Evolutionary conservation across 1,284 basidiomycete species (phyloP).

Genomic region (Austropuccinia psidii): DNA sequence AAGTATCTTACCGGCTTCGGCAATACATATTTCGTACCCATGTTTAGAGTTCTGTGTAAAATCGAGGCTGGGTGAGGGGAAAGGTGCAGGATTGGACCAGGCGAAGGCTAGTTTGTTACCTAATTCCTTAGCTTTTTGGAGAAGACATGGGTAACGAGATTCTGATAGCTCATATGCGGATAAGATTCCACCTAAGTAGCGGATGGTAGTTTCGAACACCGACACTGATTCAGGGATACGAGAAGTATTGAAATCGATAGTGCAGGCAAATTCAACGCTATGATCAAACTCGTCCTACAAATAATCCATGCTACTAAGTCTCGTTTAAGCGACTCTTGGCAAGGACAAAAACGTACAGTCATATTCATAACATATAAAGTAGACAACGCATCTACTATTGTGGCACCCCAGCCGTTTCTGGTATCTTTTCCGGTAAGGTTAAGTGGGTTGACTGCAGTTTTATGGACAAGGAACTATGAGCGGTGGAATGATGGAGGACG

Average conservation of each 20-base stretch:
- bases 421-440: neutral
- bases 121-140: slow-evolving; percentile 22
- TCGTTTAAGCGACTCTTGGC: slow-evolving; percentile 56
- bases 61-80: neutral
- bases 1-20: slow-evolving; percentile 24
- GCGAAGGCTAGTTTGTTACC: neutral
- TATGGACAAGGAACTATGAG: no score
- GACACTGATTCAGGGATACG: slow-evolving; percentile 48
- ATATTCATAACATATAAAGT: slow-evolving; percentile 44
- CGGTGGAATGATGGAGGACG: neutral
- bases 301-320: no score
- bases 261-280: slow-evolving; percentile 25
- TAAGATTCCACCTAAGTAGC: slow-evolving; percentile 73
- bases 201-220: slow-evolving; percentile 81
- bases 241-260: slow-evolving; percentile 10
- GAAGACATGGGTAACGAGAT: neutral
- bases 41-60: neutral
- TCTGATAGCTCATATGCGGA: slow-evolving; percentile 76
- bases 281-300: neutral
- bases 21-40: neutral
- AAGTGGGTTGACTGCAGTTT: neutral
- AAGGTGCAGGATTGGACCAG: neutral
- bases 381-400: slow-evolving; percentile 42
- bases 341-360: slow-evolving; percentile 51
- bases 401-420: slow-evolving; percentile 42